These are phyloP conservation scores for Hypomontagnella monticulosa DNA, from an alignment of 495 filamentous ascomycete species.

Conservation along the genomic window DNA sequence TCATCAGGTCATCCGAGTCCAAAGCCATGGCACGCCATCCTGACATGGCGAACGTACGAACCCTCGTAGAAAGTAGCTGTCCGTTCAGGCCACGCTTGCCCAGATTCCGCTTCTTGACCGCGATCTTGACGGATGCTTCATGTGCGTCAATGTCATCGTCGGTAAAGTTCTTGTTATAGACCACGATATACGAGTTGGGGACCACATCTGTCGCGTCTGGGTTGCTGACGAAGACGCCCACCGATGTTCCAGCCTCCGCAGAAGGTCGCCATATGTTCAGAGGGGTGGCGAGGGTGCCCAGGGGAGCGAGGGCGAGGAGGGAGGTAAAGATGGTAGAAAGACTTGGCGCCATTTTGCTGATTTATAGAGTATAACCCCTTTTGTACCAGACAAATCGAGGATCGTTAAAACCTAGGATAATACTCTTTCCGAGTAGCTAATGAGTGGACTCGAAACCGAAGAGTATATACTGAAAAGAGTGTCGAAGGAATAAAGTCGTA, in stretches of 20 bases:
- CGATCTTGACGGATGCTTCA: conserved; percentile 51
- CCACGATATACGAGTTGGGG: conserved; percentile 60
- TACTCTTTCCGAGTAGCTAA: conserved; percentile 4
- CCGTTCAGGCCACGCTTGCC: conserved; percentile 54
- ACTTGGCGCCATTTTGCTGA: conserved; percentile 42
- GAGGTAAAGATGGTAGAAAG: conserved; percentile 47
- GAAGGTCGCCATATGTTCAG: conserved; percentile 36
- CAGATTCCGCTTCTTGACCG: conserved; percentile 60
- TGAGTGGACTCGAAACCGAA: conserved; percentile 18
- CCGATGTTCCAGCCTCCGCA: conserved; percentile 39
- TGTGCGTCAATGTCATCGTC: conserved; percentile 54
- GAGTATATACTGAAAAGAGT: conserved; percentile 9
- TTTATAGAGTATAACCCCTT: conserved; percentile 2
- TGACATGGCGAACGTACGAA: conserved; percentile 55
- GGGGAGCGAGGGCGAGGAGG: conserved; percentile 45
- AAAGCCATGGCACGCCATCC: conserved; percentile 60
- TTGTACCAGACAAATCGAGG: conserved; percentile 41
- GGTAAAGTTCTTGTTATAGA: conserved; percentile 58
- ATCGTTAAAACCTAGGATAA: background rate
- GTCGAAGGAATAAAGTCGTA: conserved; percentile 1
- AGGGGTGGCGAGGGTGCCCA: conserved; percentile 33
- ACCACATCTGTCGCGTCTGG: conserved; percentile 49
- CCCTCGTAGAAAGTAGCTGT: conserved; percentile 50
- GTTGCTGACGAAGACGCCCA: conserved; percentile 59
- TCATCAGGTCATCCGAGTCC: conserved; percentile 58